These are phyloP conservation scores for Cytospora piceae DNA, from an alignment of 2,329 filamentous ascomycete genomes.

Conservation along the genomic window DNA sequence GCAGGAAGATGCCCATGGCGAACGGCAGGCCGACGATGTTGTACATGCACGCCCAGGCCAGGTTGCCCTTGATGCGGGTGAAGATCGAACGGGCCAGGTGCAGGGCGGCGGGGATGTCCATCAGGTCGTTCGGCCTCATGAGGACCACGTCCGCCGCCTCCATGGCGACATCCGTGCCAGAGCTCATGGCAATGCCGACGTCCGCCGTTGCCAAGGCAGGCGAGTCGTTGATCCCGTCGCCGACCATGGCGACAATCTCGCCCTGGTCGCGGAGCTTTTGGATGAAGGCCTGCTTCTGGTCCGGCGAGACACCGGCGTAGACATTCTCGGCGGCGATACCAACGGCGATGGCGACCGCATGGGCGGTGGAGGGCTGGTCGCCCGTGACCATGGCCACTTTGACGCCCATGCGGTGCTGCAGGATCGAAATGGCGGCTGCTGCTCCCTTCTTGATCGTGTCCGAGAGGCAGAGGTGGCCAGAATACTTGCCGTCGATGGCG, in stretches of 20 bases:
- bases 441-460: conserved; percentile 93
- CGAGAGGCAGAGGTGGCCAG: conserved; percentile 80
- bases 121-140: conserved; percentile 88
- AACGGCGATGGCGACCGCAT: conserved; percentile 80
- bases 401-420: conserved; percentile 79
- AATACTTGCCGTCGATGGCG: conserved; percentile 80
- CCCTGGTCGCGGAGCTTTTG: conserved; percentile 73
- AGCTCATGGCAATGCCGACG: conserved; percentile 89
- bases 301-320: conserved; percentile 84
- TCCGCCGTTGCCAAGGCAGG: conserved; percentile 91
- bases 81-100: conserved; percentile 85
- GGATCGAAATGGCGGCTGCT: conserved; percentile 74
- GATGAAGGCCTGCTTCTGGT: conserved; percentile 88
- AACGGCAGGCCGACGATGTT: conserved; percentile 91
- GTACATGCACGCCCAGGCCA: conserved; percentile 91
- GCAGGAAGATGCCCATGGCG: conserved; percentile 94
- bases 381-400: conserved; percentile 91
- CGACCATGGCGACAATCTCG: conserved; percentile 90
- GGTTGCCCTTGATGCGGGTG: conserved; percentile 88
- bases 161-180: conserved; percentile 95
- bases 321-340: conserved; percentile 79
- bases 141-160: conserved; percentile 95
- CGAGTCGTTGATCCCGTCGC: conserved; percentile 98
- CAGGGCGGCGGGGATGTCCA: conserved; percentile 88
- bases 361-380: conserved; percentile 82